These are phyloP conservation scores for Mentha longifolia DNA, from an alignment of 257 asterid species.

Conservation along the genomic window DNA sequence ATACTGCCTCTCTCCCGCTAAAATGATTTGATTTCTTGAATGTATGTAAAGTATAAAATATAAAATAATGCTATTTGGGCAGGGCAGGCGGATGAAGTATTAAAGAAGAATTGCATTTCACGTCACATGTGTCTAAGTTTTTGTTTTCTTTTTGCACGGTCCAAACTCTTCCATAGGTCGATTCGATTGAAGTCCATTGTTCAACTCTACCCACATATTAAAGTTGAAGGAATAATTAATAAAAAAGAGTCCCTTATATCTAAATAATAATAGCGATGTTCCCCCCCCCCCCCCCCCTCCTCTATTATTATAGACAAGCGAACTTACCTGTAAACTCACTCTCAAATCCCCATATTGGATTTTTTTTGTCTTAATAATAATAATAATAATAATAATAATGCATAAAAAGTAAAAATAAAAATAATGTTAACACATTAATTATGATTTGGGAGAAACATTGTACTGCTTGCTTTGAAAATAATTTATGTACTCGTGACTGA, in stretches of 20 bases:
- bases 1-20: too few species aligned
- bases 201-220: constrained; percentile 2
- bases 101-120: too few species aligned
- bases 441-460: neutral
- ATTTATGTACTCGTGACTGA: too few species aligned
- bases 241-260: neutral
- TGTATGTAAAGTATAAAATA: too few species aligned
- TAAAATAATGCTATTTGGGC: too few species aligned
- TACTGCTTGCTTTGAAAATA: too few species aligned
- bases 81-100: too few species aligned
- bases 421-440: neutral
- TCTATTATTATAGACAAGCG: too few species aligned
- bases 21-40: too few species aligned
- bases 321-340: neutral
- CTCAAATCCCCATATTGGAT: neutral
- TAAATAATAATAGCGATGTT: neutral
- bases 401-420: too few species aligned
- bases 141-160: neutral
- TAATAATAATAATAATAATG: neutral
- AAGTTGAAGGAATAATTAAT: neutral
- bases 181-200: neutral
- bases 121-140: neutral
- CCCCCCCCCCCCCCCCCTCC: too few species aligned
- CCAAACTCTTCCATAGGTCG: neutral
- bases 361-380: neutral